Evolutionary conservation across 495 filamentous ascomycete genomes (phyloP), one percentile per base, ranked within the genome.

Genomic region (Talaromyces stipitatus): DNA sequence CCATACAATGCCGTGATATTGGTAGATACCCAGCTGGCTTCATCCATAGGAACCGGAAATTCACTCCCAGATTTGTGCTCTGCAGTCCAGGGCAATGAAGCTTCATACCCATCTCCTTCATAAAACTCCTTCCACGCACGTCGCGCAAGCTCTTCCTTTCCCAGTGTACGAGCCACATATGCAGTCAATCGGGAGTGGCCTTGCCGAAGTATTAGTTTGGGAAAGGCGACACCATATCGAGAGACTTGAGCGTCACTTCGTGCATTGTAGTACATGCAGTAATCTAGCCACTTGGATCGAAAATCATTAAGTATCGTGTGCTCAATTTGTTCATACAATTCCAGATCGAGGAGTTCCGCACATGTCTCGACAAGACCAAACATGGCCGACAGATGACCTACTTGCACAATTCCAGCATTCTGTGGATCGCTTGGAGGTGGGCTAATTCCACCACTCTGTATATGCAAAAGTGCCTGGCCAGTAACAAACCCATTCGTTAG

Each of bases 401-500:
- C 63, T 12, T 55, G 58, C 20, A 78, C 70, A 12, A 60, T 56
- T 26, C 73, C 75, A n/a, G 54, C 55, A 50, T 77, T 79, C 2
- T 67, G 36, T 1, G 70, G 68, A 56, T 79, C 76, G 0, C 62
- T 62, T 0, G 70, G 68, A 0, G 76, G 75, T 23, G 76, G 74
- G 1, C 62, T 54, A 29, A 77, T 60, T 4, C 59, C 66, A 1
- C 73, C 70, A n/a, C 67, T 76, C 23, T 63, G 41, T 26, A 68
- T 65, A 36, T 72, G 65, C 61, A 77, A 80, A 3, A 76, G 64
- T 0, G 69, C 77, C 2, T 68, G 61, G 3, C 74, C 75, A 0
- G 75, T 80, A 2, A 78, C 74, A 55, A 80, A 78, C 5, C 75
- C 75, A 50, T 74, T 72, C 38, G 65, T 75, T 8, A 80, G 60